These are phyloP conservation scores for Cyclostephanos tholiformis DNA, from an alignment of 108 stramenopile genomes.

Conservation along the genomic window DNA sequence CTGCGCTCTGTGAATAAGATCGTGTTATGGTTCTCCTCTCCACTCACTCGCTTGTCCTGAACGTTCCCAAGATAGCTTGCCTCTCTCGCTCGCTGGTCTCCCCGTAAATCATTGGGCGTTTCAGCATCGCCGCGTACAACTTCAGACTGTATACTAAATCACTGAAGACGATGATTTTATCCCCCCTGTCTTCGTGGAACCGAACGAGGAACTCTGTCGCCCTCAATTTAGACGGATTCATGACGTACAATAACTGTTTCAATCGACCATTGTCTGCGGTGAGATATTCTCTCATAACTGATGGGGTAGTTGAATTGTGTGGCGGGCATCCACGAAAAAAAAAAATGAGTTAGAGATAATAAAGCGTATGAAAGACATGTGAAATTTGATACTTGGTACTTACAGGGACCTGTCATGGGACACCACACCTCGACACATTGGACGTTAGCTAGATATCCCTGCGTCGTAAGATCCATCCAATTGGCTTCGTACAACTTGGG, in stretches of 20 bases:
- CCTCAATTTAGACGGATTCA: conserved; percentile 97
- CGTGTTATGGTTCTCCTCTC: background rate
- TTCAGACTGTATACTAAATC: conserved; percentile 94
- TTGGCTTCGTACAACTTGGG: conserved; percentile 99
- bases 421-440: conserved; percentile 99
- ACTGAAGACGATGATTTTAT: conserved; percentile 98
- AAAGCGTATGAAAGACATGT: no score
- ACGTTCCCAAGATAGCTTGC: conserved; percentile 90
- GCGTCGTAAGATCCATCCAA: conserved; percentile 99
- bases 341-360: background rate
- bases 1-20: background rate
- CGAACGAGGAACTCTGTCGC: conserved; percentile 91
- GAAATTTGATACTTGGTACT: background rate
- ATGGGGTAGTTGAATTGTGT: background rate
- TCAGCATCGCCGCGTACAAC: conserved; percentile 85
- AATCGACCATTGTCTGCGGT: conserved; percentile 70
- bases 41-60: conserved; percentile 77
- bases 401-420: conserved; percentile 94
- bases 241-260: conserved; percentile 94
- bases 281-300: conserved; percentile 94
- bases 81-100: conserved; percentile 95
- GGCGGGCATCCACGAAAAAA: no score
- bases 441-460: conserved; percentile 98
- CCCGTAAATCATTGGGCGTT: conserved; percentile 92
- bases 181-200: conserved; percentile 93